A percentile compares a stretch with the other conserved stretches of the same genome.
Evolutionary conservation across 2,329 filamentous ascomycete species (phyloP).

Genomic region (Pezicula carpinea): DNA sequence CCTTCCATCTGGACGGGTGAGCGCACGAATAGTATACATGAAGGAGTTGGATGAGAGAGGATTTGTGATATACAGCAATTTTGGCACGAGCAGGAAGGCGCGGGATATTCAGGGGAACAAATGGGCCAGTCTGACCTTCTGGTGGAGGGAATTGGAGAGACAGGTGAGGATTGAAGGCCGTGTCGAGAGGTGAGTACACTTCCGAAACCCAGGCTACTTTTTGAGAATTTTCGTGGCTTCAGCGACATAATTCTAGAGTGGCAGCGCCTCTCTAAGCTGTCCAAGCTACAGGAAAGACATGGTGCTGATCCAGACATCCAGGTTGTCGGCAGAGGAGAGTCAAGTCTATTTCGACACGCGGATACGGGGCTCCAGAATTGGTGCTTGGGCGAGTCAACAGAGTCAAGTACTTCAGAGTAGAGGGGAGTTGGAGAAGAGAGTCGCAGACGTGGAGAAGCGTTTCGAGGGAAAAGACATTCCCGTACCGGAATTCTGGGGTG

Average conservation of each 20-base stretch:
- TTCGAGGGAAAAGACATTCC: slow-evolving; percentile 77
- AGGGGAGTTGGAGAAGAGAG: slow-evolving; percentile 69
- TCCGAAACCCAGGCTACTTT: no score
- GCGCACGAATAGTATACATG: slow-evolving; percentile 83
- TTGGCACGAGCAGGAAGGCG: slow-evolving; percentile 69
- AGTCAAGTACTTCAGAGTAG: slow-evolving; percentile 71
- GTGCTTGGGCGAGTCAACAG: slow-evolving; percentile 92
- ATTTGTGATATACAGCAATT: slow-evolving; percentile 93
- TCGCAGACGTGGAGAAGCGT: slow-evolving; percentile 68
- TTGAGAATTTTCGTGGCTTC: no score
- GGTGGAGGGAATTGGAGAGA: slow-evolving; percentile 81
- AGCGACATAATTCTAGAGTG: no score
- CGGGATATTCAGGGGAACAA: slow-evolving; percentile 67
- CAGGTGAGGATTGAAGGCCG: slow-evolving; percentile 87
- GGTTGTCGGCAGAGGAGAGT: slow-evolving; percentile 63
- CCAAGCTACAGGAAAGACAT: no score
- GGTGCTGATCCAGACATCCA: no score
- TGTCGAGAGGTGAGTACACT: slow-evolving; percentile 46
- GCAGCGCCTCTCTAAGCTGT: no score
- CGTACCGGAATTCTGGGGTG: slow-evolving; percentile 92
- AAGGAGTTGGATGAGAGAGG: slow-evolving; percentile 83
- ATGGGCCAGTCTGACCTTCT: slow-evolving; percentile 81
- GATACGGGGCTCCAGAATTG: slow-evolving; percentile 76
- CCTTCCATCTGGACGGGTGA: slow-evolving; percentile 79
- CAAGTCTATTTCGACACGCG: slow-evolving; percentile 62